These are phyloP conservation scores for Pleurotus platypus DNA, from an alignment of 768 basidiomycete species.

Conservation along the genomic window DNA sequence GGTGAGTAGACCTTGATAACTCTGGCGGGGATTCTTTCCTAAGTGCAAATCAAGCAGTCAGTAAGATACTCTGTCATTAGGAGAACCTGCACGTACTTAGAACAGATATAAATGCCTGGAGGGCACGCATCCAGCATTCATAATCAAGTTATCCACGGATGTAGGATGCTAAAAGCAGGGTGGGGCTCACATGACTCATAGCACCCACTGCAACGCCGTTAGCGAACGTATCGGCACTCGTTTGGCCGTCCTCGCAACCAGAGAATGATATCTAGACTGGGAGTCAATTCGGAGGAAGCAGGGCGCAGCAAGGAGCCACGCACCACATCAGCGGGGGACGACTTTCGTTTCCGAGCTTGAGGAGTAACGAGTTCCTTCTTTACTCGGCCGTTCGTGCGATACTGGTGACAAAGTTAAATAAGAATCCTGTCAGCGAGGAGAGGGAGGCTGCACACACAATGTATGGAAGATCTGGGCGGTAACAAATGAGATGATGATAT, in stretches of 20 bases:
- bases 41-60: not conserved
- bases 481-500: not conserved
- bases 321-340: slow-evolving; percentile 69
- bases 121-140: slow-evolving; percentile 23
- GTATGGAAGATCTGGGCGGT: slow-evolving; percentile 40
- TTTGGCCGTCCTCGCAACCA: slow-evolving; percentile 71
- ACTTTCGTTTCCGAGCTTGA: slow-evolving; percentile 34
- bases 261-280: slow-evolving; percentile 61
- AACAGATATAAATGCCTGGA: not conserved
- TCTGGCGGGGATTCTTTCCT: slow-evolving; percentile 52
- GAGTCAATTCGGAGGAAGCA: not conserved
- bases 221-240: slow-evolving; percentile 67
- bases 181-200: slow-evolving; percentile 69
- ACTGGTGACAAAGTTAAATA: slow-evolving; percentile 31
- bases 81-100: too few species aligned
- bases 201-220: slow-evolving; percentile 69
- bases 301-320: not conserved
- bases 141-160: slow-evolving; percentile 62
- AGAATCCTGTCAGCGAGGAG: not conserved
- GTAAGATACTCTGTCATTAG: too few species aligned
- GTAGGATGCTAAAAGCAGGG: not conserved
- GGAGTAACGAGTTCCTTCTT: slow-evolving; percentile 38
- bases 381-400: slow-evolving; percentile 55
- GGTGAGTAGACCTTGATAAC: slow-evolving; percentile 60
- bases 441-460: slow-evolving; percentile 28